Evolutionary conservation across 2,329 filamentous ascomycete species (phyloP).

Genomic region (Fusarium sp.): DNA sequence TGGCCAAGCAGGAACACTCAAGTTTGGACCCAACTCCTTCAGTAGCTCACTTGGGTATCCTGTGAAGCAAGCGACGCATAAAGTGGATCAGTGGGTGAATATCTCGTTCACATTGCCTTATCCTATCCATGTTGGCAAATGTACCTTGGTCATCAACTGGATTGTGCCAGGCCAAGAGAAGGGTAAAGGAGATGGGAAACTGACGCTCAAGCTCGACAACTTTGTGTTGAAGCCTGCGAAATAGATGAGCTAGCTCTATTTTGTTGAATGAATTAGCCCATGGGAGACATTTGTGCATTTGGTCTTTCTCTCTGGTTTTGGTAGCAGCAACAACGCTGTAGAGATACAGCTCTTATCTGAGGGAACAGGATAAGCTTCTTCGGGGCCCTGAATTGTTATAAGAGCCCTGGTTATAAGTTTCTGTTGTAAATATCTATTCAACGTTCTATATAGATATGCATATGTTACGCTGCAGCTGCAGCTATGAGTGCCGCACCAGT

Average conservation of each 20-base stretch:
- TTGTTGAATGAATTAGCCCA: too few species aligned
- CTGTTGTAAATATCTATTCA: background rate
- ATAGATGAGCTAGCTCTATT: background rate
- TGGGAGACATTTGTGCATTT: fast-evolving
- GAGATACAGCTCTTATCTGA: background rate
- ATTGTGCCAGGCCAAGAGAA: background rate
- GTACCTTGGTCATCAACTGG: background rate
- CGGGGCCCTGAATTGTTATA: too few species aligned
- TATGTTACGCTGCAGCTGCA: background rate
- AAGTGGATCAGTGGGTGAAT: background rate
- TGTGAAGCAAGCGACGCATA: background rate
- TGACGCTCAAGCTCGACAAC: background rate
- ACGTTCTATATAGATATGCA: background rate
- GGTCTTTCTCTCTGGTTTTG: fast-evolving
- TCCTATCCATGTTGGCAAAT: background rate
- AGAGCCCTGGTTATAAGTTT: background rate
- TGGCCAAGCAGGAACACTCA: background rate
- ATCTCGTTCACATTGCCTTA: background rate
- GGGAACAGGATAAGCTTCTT: background rate
- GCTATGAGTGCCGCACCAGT: constrained; percentile 13
- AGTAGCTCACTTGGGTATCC: background rate
- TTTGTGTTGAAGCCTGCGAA: background rate
- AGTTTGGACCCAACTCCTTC: background rate
- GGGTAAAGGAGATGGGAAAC: background rate
- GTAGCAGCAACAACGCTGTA: background rate